A percentile compares a stretch with the other conserved stretches of the same genome.
Conservation (phyloP, 352 stramenopile genomes). For the Phytophthora sp. region DNA sequence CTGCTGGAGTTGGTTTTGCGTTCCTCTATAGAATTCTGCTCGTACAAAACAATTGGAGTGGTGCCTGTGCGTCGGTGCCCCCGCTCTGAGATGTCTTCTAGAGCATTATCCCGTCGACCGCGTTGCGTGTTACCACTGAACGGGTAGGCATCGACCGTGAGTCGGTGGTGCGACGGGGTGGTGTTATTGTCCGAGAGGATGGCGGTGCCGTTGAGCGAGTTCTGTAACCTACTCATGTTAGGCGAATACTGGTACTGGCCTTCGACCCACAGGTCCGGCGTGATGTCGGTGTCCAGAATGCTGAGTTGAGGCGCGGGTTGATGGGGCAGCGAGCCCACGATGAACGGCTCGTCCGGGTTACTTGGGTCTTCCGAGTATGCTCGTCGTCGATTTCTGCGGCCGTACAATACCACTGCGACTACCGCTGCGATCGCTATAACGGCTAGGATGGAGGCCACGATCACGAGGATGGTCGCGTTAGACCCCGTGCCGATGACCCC, state of each 20-base stretch:
- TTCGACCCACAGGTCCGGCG: constrained; percentile 37
- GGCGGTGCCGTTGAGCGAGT: constrained; percentile 36
- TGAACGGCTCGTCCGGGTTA: constrained; percentile 28
- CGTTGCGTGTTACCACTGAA: constrained; percentile 20
- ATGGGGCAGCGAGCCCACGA: constrained; percentile 28
- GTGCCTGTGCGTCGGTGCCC: constrained; percentile 30
- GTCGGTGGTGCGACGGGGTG: constrained; percentile 22
- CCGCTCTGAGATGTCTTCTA: constrained; percentile 33
- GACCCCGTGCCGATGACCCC: constrained; percentile 22
- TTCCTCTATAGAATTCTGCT: constrained; percentile 30
- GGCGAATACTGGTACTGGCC: constrained; percentile 40
- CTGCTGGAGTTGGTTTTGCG: constrained; percentile 29
- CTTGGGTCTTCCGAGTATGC: constrained; percentile 23
- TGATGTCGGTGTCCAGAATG: constrained; percentile 40
- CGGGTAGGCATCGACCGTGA: constrained; percentile 39
- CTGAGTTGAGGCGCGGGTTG: constrained; percentile 30
- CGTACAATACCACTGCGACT: constrained; percentile 32
- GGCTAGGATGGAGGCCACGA: constrained; percentile 32
- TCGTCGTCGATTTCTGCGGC: constrained; percentile 28
- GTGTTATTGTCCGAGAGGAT: constrained; percentile 54
- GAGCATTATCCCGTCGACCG: constrained; percentile 7
- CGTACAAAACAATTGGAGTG: constrained; percentile 40
- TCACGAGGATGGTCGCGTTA: constrained; percentile 23
- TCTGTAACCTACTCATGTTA: constrained; percentile 32
- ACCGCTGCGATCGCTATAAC: constrained; percentile 34